phyloP scores from a whole-genome alignment of 257 asterid species.

The Oldenlandia corymbosa region DNA sequence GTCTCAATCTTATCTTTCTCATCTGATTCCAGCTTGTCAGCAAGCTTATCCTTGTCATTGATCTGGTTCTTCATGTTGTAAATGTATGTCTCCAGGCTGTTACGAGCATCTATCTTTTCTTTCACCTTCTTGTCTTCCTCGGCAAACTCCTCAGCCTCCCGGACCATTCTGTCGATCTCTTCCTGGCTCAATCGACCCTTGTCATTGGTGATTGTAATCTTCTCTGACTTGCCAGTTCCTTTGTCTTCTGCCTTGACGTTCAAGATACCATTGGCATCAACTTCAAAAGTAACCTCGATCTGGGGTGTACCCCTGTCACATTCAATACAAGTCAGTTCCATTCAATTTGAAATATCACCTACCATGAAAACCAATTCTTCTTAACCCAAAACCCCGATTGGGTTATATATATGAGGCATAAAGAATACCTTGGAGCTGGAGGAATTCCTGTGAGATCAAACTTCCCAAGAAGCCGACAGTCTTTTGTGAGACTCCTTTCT shows the following conservation, averaged over 20 bases:
- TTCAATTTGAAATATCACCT: neutral
- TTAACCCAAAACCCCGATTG: too few species aligned
- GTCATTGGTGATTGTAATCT: conserved; percentile 93
- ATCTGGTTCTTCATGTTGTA: conserved; percentile 98
- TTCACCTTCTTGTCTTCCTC: conserved; percentile 96
- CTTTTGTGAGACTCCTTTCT: conserved; percentile 92
- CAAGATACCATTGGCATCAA: conserved; percentile 85
- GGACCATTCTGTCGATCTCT: conserved; percentile 91
- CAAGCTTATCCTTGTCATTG: conserved; percentile 88
- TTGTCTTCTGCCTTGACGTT: conserved; percentile 97
- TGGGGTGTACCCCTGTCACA: conserved; percentile 86
- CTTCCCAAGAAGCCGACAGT: conserved; percentile 84
- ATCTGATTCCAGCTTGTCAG: conserved; percentile 72
- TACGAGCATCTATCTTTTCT: conserved; percentile 75
- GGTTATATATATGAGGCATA: too few species aligned
- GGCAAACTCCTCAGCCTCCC: conserved; percentile 86
- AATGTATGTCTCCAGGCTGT: conserved; percentile 75
- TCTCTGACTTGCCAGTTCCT: conserved; percentile 81
- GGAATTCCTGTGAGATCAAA: conserved; percentile 84
- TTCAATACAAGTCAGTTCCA: neutral
- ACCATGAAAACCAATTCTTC: neutral
- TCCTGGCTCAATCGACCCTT: conserved; percentile 95
- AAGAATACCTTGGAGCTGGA: conserved; percentile 83
- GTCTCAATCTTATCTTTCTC: conserved; percentile 96
- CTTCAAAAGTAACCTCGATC: conserved; percentile 92